Conservation (phyloP, 345 rosid genomes). For the Boechera retrofracta region DNA sequence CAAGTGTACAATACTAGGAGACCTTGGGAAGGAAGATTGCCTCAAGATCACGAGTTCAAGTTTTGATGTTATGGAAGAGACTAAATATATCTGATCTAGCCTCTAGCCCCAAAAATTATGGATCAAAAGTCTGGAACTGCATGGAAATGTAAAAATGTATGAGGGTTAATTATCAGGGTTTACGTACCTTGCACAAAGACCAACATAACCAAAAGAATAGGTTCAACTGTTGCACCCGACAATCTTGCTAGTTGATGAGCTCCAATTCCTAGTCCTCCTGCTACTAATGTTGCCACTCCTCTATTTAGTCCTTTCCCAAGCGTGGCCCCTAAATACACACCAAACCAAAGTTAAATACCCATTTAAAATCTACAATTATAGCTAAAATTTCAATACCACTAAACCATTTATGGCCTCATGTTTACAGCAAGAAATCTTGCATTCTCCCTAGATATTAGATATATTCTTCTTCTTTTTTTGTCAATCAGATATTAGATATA, state of each 20-base stretch:
- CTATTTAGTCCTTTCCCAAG: conserved; percentile 78
- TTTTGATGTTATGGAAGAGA: not conserved
- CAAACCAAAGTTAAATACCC: conserved; percentile 3
- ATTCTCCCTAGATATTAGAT: not conserved
- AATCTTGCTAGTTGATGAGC: conserved; percentile 65
- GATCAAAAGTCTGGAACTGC: not conserved
- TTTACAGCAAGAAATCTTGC: not conserved
- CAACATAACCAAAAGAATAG: conserved; percentile 59
- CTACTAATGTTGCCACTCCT: conserved; percentile 70
- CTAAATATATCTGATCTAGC: not conserved
- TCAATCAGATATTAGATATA: not conserved
- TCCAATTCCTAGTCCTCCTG: conserved; percentile 71
- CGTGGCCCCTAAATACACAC: conserved; percentile 52
- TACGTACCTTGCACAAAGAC: conserved; percentile 58
- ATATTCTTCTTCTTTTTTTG: not conserved
- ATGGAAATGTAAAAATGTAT: not conserved
- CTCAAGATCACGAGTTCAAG: not conserved
- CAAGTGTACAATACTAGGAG: not conserved
- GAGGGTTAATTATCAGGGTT: not conserved
- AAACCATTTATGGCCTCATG: not conserved
- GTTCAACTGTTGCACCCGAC: conserved; percentile 61
- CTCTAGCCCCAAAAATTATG: not conserved
- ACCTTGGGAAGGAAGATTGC: not conserved
- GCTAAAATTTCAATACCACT: not conserved
- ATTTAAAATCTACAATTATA: not conserved